phyloP scores from a whole-genome alignment of 768 basidiomycete genomes.

The Cyathus striatus region DNA sequence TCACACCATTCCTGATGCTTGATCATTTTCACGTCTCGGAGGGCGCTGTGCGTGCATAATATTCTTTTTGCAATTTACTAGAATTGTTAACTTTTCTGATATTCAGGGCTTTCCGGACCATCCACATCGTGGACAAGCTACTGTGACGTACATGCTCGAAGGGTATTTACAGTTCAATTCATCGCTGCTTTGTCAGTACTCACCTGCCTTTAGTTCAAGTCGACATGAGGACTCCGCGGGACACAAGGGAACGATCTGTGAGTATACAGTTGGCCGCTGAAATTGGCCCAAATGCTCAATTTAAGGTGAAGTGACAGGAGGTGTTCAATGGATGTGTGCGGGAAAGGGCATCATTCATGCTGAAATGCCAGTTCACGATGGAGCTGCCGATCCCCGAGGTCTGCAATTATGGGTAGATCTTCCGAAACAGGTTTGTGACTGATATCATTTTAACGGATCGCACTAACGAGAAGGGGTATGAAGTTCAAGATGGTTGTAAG shows the following conservation, averaged over 20 bases:
- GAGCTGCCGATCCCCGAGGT: slow-evolving; percentile 69
- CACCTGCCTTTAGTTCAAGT: slow-evolving; percentile 42
- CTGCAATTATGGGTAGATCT: slow-evolving; percentile 88
- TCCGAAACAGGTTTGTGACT: slow-evolving; percentile 51
- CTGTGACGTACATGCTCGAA: slow-evolving; percentile 85
- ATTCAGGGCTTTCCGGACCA: slow-evolving; percentile 90
- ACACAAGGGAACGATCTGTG: slow-evolving; percentile 67
- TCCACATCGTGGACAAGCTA: slow-evolving; percentile 87
- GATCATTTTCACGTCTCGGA: slow-evolving; percentile 72
- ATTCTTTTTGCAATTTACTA: slow-evolving; percentile 1
- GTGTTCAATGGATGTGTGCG: slow-evolving; percentile 94
- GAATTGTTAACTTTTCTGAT: not conserved
- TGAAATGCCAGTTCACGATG: slow-evolving; percentile 83
- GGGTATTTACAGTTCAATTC: slow-evolving; percentile 39
- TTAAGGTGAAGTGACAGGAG: slow-evolving; percentile 50
- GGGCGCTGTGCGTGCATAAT: slow-evolving; percentile 52
- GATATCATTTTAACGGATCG: slow-evolving; percentile 6
- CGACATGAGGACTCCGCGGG: slow-evolving; percentile 91
- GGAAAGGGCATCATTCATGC: slow-evolving; percentile 78
- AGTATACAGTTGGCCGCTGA: slow-evolving; percentile 1
- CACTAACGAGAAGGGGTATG: not conserved
- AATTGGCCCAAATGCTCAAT: not conserved
- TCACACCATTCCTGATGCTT: slow-evolving; percentile 89
- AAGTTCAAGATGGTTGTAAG: slow-evolving; percentile 74
- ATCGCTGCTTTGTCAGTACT: not conserved